These are phyloP conservation scores for Fusarium drepaniforme DNA, from an alignment of 2,329 filamentous ascomycete genomes.

Conservation along the genomic window DNA sequence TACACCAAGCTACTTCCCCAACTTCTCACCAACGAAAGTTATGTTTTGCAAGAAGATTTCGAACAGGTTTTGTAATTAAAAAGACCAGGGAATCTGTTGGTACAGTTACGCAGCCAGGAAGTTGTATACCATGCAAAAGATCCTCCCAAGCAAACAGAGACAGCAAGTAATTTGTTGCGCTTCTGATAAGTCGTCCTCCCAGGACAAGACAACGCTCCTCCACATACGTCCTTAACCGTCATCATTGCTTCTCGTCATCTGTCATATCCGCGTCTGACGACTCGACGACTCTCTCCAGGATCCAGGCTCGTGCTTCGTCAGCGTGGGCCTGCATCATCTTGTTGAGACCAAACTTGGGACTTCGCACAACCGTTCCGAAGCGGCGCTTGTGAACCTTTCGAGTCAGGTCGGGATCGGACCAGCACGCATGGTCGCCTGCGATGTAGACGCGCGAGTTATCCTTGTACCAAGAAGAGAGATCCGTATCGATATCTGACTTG, in stretches of 20 bases:
- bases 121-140: neutral
- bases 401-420: conserved; percentile 72
- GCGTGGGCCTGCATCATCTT: conserved; percentile 70
- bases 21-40: neutral
- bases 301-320: conserved; percentile 64
- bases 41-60: neutral
- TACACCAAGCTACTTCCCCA: neutral
- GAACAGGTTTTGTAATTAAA: neutral
- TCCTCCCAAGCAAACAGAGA: neutral
- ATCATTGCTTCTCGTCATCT: conserved; percentile 59
- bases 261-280: conserved; percentile 58
- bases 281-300: conserved; percentile 55
- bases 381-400: conserved; percentile 71
- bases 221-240: neutral
- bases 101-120: neutral
- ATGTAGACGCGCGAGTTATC: conserved; percentile 85
- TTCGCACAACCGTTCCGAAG: conserved; percentile 70
- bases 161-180: conserved; percentile 7
- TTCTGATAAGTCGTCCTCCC: neutral
- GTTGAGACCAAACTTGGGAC: conserved; percentile 60
- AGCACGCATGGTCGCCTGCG: conserved; percentile 79
- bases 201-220: conserved; percentile 1
- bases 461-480: conserved; percentile 85
- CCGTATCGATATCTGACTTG: conserved; percentile 81
- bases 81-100: neutral